Evolutionary conservation across 192 early-diverging fungal species (phyloP).

Genomic region (Diversispora epigaea): DNA sequence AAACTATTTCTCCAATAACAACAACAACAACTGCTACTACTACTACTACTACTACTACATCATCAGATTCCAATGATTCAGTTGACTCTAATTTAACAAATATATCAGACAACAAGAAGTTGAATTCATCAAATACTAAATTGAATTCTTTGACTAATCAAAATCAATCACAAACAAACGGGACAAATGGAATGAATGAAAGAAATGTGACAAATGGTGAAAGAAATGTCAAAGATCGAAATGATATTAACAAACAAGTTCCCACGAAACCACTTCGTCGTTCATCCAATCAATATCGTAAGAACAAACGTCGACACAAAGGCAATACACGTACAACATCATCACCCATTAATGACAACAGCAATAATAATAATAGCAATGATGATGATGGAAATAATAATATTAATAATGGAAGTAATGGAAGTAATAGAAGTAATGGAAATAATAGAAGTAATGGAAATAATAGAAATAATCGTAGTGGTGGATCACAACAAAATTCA

Average conservation of each 20-base stretch:
- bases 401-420: neutral
- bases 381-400: neutral
- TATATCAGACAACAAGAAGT: no score
- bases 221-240: neutral
- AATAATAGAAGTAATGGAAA: neutral
- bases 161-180: no score
- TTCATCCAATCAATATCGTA: neutral
- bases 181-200: no score
- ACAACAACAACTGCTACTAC: neutral
- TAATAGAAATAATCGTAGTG: neutral
- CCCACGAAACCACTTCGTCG: neutral
- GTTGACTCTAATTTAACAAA: no score
- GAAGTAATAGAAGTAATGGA: constrained; percentile 2
- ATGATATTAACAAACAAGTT: neutral
- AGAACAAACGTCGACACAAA: neutral
- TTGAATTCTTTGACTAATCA: no score
- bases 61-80: neutral
- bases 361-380: neutral
- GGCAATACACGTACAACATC: neutral
- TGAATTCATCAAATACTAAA: no score
- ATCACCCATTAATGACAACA: neutral
- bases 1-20: neutral
- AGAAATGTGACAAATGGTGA: neutral
- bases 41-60: neutral
- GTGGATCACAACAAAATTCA: no score